Conservation (phyloP, 805 yeast species). For the Saturnispora ahearnii region DNA sequence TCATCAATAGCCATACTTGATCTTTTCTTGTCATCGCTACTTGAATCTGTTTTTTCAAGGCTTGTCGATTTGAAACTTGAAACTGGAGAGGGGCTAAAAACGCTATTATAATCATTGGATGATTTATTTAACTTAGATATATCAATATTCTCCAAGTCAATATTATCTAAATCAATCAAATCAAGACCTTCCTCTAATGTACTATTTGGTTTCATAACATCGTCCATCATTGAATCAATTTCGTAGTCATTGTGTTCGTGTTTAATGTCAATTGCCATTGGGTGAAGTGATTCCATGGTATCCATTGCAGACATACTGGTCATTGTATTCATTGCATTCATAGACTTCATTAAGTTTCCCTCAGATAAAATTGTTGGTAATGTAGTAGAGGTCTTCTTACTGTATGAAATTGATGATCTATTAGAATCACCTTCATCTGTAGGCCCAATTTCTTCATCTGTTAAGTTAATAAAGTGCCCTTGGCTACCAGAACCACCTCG, state of each 20-base stretch:
- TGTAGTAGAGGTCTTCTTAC: background rate
- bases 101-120: background rate
- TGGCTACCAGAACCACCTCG: constrained; percentile 1
- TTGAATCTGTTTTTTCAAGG: background rate
- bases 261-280: constrained; percentile 5
- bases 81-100: constrained; percentile 1
- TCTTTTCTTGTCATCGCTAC: constrained; percentile 1
- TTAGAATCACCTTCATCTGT: constrained; percentile 2
- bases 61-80: background rate
- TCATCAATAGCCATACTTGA: constrained; percentile 14
- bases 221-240: background rate
- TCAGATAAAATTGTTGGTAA: constrained; percentile 21
- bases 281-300: background rate
- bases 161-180: background rate
- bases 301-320: background rate
- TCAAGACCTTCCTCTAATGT: background rate
- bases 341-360: constrained; percentile 16
- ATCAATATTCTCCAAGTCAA: background rate
- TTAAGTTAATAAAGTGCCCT: constrained; percentile 1
- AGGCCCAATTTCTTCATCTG: constrained; percentile 3
- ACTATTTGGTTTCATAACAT: background rate
- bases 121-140: background rate
- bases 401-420: background rate
- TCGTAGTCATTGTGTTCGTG: background rate
- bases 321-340: constrained; percentile 9